phyloP scores from a whole-genome alignment of 2,329 filamentous ascomycete genomes.

The Penicillium expansum region DNA sequence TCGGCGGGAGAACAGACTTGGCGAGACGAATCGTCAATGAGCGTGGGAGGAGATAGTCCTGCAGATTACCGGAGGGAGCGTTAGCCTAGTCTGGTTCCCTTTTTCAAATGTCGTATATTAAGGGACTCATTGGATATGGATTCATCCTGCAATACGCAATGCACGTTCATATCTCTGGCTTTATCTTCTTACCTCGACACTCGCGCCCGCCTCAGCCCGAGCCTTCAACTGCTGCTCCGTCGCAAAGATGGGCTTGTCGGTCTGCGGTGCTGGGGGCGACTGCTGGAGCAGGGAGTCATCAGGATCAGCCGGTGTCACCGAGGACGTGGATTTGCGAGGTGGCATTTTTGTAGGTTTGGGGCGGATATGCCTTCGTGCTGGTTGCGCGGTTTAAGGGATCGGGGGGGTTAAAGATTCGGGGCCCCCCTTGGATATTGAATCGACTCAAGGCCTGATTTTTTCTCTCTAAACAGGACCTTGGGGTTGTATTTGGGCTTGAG shows the following conservation, averaged over 20 bases:
- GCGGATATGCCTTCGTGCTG: neutral
- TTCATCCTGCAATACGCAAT: neutral
- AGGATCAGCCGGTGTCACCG: conserved; percentile 25
- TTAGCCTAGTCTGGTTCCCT: neutral
- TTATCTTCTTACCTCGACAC: conserved; percentile 38
- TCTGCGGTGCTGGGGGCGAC: conserved; percentile 15
- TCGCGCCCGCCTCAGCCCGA: conserved; percentile 38
- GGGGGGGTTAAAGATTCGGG: neutral
- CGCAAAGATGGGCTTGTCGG: conserved; percentile 31
- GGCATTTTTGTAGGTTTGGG: conserved; percentile 25
- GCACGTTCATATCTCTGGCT: neutral
- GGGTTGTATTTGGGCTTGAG: neutral
- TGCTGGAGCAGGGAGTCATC: conserved; percentile 18
- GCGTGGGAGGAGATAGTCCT: conserved; percentile 63
- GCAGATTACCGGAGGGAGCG: neutral
- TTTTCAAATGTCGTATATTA: neutral
- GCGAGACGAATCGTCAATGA: conserved; percentile 61
- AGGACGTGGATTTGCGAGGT: conserved; percentile 39
- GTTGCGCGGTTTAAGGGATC: neutral
- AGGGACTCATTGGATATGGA: neutral
- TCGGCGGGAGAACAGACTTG: conserved; percentile 62
- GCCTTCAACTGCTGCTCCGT: conserved; percentile 43
- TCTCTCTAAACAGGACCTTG: neutral
- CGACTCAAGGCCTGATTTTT: neutral
- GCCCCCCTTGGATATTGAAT: neutral